These are phyloP conservation scores for Globisporangium parvum DNA, from an alignment of 352 stramenopile genomes.

Conservation along the genomic window DNA sequence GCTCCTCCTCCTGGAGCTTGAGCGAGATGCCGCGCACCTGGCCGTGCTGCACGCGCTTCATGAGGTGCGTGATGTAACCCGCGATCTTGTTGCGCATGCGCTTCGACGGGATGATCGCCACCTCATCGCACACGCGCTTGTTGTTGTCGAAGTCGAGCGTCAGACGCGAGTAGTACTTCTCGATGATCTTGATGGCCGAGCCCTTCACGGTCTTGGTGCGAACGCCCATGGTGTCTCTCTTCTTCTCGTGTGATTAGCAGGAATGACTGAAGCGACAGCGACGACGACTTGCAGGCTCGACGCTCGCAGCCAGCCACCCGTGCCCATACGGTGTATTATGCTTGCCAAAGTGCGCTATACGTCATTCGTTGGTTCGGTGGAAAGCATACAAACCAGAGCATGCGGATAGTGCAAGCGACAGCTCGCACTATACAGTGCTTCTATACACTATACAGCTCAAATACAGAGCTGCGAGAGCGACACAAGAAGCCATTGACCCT, in stretches of 20 bases:
- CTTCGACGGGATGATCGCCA: conserved; percentile 99
- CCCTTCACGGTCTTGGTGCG: conserved; percentile 99
- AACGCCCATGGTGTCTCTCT: conserved; percentile 91
- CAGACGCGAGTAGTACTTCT: conserved; percentile 99
- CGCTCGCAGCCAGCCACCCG: conserved; percentile 2
- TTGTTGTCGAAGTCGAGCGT: conserved; percentile 99
- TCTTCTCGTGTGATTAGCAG: conserved; percentile 17
- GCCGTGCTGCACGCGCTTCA: conserved; percentile 99
- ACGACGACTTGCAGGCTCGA: not conserved
- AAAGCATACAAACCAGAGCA: not conserved
- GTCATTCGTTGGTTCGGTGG: not conserved
- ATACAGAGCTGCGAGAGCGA: no score
- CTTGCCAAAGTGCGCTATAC: not conserved
- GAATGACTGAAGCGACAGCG: no score
- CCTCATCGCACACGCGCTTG: conserved; percentile 96
- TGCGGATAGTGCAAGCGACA: no score
- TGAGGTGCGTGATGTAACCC: conserved; percentile 99
- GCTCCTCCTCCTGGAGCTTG: conserved; percentile 99
- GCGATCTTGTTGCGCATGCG: conserved; percentile 99
- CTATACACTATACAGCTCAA: no score
- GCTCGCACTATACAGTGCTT: no score
- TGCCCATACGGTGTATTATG: not conserved
- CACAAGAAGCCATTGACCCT: no score
- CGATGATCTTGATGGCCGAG: conserved; percentile 99
- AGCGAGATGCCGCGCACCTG: conserved; percentile 99